Evolutionary conservation across 192 early-diverging fungal species (phyloP).

Genomic region (Podila epicladia): DNA sequence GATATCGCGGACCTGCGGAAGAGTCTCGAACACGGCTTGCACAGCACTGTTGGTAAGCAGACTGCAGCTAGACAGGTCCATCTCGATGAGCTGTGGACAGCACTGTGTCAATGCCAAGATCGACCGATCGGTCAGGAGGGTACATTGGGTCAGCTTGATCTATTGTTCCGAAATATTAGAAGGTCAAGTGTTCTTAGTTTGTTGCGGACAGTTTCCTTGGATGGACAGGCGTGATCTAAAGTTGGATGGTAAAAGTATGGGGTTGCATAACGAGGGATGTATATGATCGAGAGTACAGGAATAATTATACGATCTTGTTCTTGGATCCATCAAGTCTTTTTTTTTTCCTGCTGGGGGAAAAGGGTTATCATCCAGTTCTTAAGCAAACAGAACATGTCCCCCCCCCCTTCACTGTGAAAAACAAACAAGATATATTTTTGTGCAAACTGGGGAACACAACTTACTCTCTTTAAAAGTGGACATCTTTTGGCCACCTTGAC

Average conservation of each 20-base stretch:
- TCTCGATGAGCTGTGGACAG: slow-evolving; percentile 61
- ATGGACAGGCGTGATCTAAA: too few species aligned
- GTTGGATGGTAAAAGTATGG: too few species aligned
- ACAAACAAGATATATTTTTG: not conserved
- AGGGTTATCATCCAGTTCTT: too few species aligned
- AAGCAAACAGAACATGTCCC: too few species aligned
- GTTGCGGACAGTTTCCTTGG: too few species aligned
- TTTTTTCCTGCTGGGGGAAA: too few species aligned
- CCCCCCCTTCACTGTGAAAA: not conserved
- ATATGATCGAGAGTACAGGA: too few species aligned
- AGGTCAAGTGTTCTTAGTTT: too few species aligned
- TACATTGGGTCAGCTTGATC: slow-evolving; percentile 68
- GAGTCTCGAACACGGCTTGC: slow-evolving; percentile 51
- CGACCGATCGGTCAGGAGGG: slow-evolving; percentile 56
- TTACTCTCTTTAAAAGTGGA: slow-evolving; percentile 60
- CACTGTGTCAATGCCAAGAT: slow-evolving; percentile 54
- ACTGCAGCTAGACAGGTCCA: slow-evolving; percentile 63
- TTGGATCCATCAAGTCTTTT: too few species aligned
- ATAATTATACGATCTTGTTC: too few species aligned
- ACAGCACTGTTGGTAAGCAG: slow-evolving; percentile 56
- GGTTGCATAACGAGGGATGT: too few species aligned
- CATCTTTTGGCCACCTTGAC: slow-evolving; percentile 55
- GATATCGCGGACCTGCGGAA: slow-evolving; percentile 61
- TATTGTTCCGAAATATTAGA: slow-evolving; percentile 13
- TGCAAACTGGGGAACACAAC: not conserved